A percentile compares a stretch with the other conserved stretches of the same genome.
phyloP scores from a whole-genome alignment of 768 basidiomycete genomes.

The button mushroom (Agaricus bisporus) region DNA sequence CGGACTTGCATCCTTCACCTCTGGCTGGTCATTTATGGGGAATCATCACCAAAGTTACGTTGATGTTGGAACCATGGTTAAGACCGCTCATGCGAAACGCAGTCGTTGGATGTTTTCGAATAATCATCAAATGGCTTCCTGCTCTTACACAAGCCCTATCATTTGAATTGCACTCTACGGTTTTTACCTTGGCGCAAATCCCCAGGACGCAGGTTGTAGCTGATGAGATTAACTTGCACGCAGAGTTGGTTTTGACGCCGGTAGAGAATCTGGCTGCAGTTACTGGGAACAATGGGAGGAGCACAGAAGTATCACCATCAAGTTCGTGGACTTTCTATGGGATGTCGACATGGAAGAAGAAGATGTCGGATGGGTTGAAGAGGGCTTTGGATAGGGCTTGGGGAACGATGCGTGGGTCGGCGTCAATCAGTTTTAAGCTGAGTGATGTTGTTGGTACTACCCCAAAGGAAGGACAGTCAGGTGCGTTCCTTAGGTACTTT shows the following conservation, averaged over 20 bases:
- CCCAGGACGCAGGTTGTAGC: constrained; percentile 47
- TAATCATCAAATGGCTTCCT: constrained; percentile 62
- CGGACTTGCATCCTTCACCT: constrained; percentile 41
- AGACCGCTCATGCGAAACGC: constrained; percentile 55
- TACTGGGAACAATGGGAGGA: background rate
- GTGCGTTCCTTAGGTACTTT: constrained; percentile 19
- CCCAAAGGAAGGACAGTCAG: constrained; percentile 19
- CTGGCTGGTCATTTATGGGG: constrained; percentile 34
- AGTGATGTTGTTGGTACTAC: constrained; percentile 40
- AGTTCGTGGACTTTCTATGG: constrained; percentile 30
- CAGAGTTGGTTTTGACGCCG: constrained; percentile 49
- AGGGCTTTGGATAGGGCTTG: constrained; percentile 67
- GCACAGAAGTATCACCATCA: constrained; percentile 13
- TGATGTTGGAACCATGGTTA: constrained; percentile 48
- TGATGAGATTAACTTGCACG: constrained; percentile 45
- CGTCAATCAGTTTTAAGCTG: constrained; percentile 44
- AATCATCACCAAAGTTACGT: constrained; percentile 33
- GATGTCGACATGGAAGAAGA: constrained; percentile 60
- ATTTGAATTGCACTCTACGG: constrained; percentile 56
- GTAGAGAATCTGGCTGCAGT: constrained; percentile 24
- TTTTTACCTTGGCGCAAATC: constrained; percentile 43
- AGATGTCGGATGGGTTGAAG: constrained; percentile 51
- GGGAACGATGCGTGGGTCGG: constrained; percentile 55
- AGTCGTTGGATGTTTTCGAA: constrained; percentile 48
- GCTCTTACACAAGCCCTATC: constrained; percentile 59